Conservation (phyloP, 305 asterid genomes). For the Fraxinus sp. region DNA sequence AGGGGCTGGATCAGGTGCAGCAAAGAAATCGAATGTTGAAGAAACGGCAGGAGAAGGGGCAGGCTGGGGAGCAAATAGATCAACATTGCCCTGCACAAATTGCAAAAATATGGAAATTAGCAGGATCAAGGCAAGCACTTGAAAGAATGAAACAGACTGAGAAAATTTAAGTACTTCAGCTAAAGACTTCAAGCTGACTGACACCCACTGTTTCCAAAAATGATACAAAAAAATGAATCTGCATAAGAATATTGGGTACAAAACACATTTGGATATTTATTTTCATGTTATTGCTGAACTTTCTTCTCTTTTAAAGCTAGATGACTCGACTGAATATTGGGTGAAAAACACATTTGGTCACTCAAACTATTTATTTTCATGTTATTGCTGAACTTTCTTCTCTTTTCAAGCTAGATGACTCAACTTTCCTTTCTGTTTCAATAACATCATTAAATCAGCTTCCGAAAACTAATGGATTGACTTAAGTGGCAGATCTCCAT, state of each 20-base stretch:
- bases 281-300: not conserved
- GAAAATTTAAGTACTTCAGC: not conserved
- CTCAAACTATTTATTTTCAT: not conserved
- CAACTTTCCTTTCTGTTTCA: not conserved
- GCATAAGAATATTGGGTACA: not conserved
- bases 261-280: not conserved
- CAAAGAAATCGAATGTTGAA: slow-evolving; percentile 65
- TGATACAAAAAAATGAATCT: not conserved
- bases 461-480: not conserved
- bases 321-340: not conserved
- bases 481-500: not conserved
- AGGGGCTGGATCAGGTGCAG: slow-evolving; percentile 56
- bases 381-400: not conserved
- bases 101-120: slow-evolving; percentile 18
- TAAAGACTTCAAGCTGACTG: not conserved
- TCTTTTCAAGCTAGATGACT: not conserved
- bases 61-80: slow-evolving; percentile 72
- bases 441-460: not conserved
- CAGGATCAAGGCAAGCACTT: not conserved
- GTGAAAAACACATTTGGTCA: not conserved
- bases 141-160: slow-evolving; percentile 1
- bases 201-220: not conserved
- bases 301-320: not conserved
- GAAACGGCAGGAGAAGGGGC: slow-evolving; percentile 49
- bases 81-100: slow-evolving; percentile 49